Evolutionary conservation across 805 yeast species (phyloP), one percentile per base, ranked within the genome.

Genomic region (Hanseniaspora taiwanica): DNA sequence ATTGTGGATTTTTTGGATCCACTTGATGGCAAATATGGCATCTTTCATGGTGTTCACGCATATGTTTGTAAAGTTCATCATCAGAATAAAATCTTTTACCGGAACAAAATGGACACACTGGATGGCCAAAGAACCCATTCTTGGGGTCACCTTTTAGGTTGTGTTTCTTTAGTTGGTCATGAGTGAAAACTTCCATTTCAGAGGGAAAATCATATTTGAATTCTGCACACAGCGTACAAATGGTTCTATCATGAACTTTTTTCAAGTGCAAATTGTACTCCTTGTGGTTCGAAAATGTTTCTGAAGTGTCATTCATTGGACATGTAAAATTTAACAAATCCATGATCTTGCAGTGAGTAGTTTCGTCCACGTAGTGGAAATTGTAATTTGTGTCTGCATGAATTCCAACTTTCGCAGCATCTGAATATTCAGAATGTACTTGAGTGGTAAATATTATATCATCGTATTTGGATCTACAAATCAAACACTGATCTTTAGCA

Each of bases 1-100:
- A 86, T 48, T 74, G 78, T 1, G 93, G 93, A 21, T 65, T 61
- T 13, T 71, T 57, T 1, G 77, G 64, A 50, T 76, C 70, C 2
- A 69, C 57, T 54, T 73, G 78, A 48, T 86, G 94, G 63, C 99
- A 91, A 24, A 91, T 76, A 50, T 78, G 83, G 58, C 99, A 91
- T 48, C 78, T 75, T 55, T 87, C 96, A 58, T 91, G 98, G 37
- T 64, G 64, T 44, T 82, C 81, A 48, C 94, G 68, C 62, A 87
- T 71, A 59, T 91, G 99, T 24, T 76, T 59, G 47, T 74, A 76
- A 50, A 86, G 66, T 55, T 87, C 97, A 55, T 89, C 96, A 31
- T 76, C 83, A 0, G 94, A 83, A 55, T 91, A 91, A 56, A 83
- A 87, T 42, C 93, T 62, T 48, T 65, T 70, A 2, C 76, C 75